Evolutionary conservation across 179 eudicot species (phyloP).

Genomic region (Silene noctiflora): DNA sequence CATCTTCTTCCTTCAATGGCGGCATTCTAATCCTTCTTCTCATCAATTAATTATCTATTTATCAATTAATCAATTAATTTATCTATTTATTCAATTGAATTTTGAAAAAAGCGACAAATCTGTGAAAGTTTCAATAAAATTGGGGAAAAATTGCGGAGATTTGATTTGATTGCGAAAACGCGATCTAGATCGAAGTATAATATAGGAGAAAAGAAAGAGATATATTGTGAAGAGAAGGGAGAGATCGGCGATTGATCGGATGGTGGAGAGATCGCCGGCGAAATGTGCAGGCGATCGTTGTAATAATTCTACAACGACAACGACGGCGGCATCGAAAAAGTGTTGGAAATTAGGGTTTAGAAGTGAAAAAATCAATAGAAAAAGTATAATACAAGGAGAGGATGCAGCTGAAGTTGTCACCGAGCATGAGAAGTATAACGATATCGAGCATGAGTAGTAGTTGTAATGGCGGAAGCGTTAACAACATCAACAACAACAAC

Average conservation of each 20-base stretch:
- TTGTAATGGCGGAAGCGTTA: not conserved
- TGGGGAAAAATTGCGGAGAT: not conserved
- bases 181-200: not conserved
- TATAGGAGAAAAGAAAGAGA: not conserved
- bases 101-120: not conserved
- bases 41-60: not conserved
- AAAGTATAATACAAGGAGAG: slow-evolving; percentile 25
- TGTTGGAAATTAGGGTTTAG: not conserved
- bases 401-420: slow-evolving; percentile 99
- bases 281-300: slow-evolving; percentile 6
- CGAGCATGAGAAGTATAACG: slow-evolving; percentile 98
- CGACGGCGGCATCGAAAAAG: not conserved
- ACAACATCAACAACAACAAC: not conserved
- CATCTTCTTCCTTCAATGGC: not conserved
- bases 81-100: not conserved
- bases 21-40: not conserved
- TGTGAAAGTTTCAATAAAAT: not conserved
- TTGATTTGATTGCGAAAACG: not conserved
- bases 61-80: not conserved
- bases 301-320: not conserved
- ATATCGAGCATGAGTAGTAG: slow-evolving; percentile 53
- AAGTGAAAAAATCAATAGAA: not conserved
- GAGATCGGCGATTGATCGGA: slow-evolving; percentile 17
- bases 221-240: not conserved
- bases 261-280: slow-evolving; percentile 23